A percentile compares a stretch with the other conserved stretches of the same genome.
Conservation (phyloP, 2,329 filamentous ascomycete genomes). For the Fusarium mangiferae region DNA sequence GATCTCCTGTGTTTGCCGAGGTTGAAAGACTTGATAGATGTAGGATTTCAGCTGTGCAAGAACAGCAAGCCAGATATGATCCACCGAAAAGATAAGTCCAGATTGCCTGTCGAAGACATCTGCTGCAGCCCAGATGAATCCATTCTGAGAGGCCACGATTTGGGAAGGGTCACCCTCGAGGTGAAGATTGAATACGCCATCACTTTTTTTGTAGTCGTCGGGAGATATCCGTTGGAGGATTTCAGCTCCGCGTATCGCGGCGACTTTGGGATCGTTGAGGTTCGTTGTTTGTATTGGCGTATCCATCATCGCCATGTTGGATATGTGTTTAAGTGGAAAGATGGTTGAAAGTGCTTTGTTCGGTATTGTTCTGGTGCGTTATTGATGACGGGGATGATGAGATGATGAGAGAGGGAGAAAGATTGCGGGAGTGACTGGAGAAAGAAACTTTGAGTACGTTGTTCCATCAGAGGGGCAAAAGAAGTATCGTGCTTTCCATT, state of each 20-base stretch:
- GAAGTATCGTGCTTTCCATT: background rate
- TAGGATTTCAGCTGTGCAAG: background rate
- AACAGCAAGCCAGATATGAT: background rate
- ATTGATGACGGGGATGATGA: background rate
- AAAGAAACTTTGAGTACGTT: rapidly evolving
- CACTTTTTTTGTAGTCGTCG: background rate
- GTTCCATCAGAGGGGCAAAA: rapidly evolving
- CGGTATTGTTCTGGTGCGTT: rapidly evolving
- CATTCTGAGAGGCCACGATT: background rate
- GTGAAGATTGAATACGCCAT: background rate
- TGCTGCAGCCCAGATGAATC: background rate
- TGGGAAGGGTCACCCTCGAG: too few species aligned
- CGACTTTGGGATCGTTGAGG: too few species aligned
- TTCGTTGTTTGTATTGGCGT: too few species aligned
- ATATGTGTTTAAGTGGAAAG: too few species aligned
- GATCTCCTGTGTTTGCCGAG: too few species aligned
- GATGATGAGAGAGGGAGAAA: background rate
- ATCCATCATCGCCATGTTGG: background rate
- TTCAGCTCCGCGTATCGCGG: too few species aligned
- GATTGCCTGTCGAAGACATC: too few species aligned
- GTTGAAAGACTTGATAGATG: background rate
- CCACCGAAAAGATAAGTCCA: background rate
- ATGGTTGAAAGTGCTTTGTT: background rate
- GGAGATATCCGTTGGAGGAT: background rate
- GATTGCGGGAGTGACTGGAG: rapidly evolving